Evolutionary conservation across 306 rosid genomes (phyloP), one percentile per base, ranked within the genome.

Genomic region (Glycyrrhiza uralensis): DNA sequence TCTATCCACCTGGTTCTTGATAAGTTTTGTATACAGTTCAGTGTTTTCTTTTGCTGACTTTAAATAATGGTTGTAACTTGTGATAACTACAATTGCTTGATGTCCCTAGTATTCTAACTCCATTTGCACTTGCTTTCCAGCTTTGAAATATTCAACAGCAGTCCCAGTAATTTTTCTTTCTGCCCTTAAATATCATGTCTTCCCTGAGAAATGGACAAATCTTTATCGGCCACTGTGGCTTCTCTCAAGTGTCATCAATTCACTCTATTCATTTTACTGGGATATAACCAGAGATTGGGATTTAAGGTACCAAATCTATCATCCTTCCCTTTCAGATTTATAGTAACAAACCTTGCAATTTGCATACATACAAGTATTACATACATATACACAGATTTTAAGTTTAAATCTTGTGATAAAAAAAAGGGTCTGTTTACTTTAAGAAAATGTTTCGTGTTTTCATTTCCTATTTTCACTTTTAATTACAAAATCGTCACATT

Each of bases 261-360:
- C 96, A 26, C 87, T 88, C 67, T 95, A 95, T 83, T 95, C 99
- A 26, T 95, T 95, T 82, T 95, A 95, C 89, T 91, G 97, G 99
- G 99, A 95, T 67, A 86, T 95, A 75, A 95, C 94, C 59, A 86
- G 93, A 76, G 99, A 95, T 87, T 95, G 99, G 99, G 97, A 91
- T 87, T 73, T 92, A 86, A 91, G 97, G 99, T 95, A 85, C 72
- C 36, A 14, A 51, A 50, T 30, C 66, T 67, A 30, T 46, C 29
- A 57, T 28, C 66, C 64, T 72, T 70, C 73, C 73, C 51, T 23
- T 47, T 72, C 22, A 59, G 29, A 42, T 68, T 71, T 32, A 7
- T 32, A 45, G 45, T 33, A 42, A 19, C 50, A 33, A 9, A 5
- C 45, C 19, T 76, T 36, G 15, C 67, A 35, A 15, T 44, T 65